phyloP scores from a whole-genome alignment of 192 early-diverging fungal species.

The Backusella mclennaniae region DNA sequence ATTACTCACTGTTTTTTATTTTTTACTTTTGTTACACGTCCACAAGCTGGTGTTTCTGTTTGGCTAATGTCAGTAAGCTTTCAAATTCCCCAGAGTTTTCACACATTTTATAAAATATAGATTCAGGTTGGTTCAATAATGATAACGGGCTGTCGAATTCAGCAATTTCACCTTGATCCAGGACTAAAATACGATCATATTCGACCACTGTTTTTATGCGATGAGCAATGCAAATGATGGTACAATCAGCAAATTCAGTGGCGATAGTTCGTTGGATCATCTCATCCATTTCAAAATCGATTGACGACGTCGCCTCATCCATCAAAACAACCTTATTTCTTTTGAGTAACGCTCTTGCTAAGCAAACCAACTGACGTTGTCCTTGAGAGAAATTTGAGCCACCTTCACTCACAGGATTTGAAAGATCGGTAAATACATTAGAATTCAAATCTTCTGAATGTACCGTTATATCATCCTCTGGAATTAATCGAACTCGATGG shows the following conservation, averaged over 20 bases:
- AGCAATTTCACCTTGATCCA: slow-evolving; percentile 73
- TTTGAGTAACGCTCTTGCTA: slow-evolving; percentile 78
- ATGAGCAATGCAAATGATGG: slow-evolving; percentile 63
- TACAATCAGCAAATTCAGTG: slow-evolving; percentile 53
- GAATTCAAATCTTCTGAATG: slow-evolving; percentile 20
- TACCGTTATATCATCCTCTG: slow-evolving; percentile 12
- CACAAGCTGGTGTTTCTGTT: slow-evolving; percentile 28
- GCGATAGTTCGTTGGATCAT: slow-evolving; percentile 60
- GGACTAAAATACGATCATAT: slow-evolving; percentile 74
- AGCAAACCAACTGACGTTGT: slow-evolving; percentile 75
- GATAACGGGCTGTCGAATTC: slow-evolving; percentile 81
- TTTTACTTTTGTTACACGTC: slow-evolving; percentile 8
- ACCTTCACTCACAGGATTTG: slow-evolving; percentile 69
- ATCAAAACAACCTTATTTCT: slow-evolving; percentile 45
- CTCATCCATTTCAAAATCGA: slow-evolving; percentile 57
- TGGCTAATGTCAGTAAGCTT: slow-evolving; percentile 59
- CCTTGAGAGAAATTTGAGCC: slow-evolving; percentile 79
- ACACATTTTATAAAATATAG: slow-evolving; percentile 76
- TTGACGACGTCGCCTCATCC: slow-evolving; percentile 47
- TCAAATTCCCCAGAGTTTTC: slow-evolving; percentile 81
- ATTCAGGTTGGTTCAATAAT: slow-evolving; percentile 60
- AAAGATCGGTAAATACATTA: slow-evolving; percentile 25
- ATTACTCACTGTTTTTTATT: not conserved
- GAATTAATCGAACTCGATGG: slow-evolving; percentile 59
- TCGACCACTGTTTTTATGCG: slow-evolving; percentile 57